phyloP scores from a whole-genome alignment of 257 asterid genomes.

The Primulina tabacum region DNA sequence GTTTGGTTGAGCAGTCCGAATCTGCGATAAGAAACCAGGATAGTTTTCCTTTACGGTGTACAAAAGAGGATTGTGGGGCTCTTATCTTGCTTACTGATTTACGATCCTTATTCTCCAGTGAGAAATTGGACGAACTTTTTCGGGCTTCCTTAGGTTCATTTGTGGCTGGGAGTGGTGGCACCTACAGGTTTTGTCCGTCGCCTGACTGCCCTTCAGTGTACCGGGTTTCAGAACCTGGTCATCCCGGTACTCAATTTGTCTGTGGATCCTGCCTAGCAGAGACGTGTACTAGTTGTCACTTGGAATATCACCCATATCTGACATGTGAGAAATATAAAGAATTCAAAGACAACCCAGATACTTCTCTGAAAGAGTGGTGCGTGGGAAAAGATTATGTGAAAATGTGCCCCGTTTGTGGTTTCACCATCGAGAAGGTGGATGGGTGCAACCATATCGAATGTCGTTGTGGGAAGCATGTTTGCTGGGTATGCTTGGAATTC shows the following conservation, averaged over 20 bases:
- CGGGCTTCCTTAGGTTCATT: constrained; percentile 67
- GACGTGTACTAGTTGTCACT: constrained; percentile 85
- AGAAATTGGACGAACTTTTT: constrained; percentile 78
- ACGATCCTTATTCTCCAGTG: constrained; percentile 46
- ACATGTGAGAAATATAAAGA: constrained; percentile 67
- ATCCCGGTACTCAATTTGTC: constrained; percentile 33
- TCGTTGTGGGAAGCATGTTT: constrained; percentile 74
- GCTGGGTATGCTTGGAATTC: constrained; percentile 75
- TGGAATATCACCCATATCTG: constrained; percentile 66
- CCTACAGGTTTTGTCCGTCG: constrained; percentile 81
- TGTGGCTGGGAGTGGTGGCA: constrained; percentile 64
- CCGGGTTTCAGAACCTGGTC: constrained; percentile 37
- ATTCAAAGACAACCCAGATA: constrained; percentile 75
- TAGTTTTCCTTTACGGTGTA: constrained; percentile 64
- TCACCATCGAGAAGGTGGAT: constrained; percentile 78
- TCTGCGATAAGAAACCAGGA: constrained; percentile 58
- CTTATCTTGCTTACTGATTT: constrained; percentile 59
- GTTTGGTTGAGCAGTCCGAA: constrained; percentile 81
- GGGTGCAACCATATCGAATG: constrained; percentile 93
- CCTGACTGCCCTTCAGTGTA: constrained; percentile 93
- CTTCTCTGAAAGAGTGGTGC: constrained; percentile 76
- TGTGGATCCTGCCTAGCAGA: constrained; percentile 78
- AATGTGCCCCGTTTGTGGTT: constrained; percentile 69
- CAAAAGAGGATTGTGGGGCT: constrained; percentile 46
- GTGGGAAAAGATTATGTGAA: constrained; percentile 68